Conservation (phyloP, 345 rosid genomes). For the Populus simonii region DNA sequence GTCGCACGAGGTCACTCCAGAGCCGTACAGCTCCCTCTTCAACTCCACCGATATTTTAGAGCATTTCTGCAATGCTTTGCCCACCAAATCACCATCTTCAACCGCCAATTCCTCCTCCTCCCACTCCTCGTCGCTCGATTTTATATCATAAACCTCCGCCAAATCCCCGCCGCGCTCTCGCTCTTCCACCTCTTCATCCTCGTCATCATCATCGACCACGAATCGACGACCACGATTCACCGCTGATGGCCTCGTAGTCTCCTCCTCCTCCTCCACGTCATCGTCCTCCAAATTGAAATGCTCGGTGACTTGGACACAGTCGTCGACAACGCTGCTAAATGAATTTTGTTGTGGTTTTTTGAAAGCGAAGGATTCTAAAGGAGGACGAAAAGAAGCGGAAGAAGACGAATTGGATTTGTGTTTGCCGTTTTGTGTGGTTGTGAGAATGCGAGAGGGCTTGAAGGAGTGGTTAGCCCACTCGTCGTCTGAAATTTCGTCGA, state of each 20-base stretch:
- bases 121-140: constrained; percentile 44
- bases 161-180: constrained; percentile 33
- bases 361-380: constrained; percentile 82
- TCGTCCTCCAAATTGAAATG: constrained; percentile 28
- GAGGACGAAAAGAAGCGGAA: constrained; percentile 43
- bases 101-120: constrained; percentile 18
- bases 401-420: constrained; percentile 10
- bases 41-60: constrained; percentile 75
- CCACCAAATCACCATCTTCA: constrained; percentile 66
- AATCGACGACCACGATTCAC: constrained; percentile 61
- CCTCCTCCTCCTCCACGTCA: constrained; percentile 20
- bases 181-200: constrained; percentile 22
- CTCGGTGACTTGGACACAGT: constrained; percentile 44
- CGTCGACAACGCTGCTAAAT: constrained; percentile 26
- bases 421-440: constrained; percentile 4
- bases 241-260: constrained; percentile 1
- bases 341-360: background rate
- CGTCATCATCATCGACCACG: constrained; percentile 73
- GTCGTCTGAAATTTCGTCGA: constrained; percentile 84
- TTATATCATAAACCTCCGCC: constrained; percentile 29
- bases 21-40: constrained; percentile 73
- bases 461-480: constrained; percentile 80
- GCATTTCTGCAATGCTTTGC: constrained; percentile 83
- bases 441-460: constrained; percentile 74
- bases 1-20: constrained; percentile 57